Conservation (phyloP, 306 rosid species). For the Quercus aquifolioides region DNA sequence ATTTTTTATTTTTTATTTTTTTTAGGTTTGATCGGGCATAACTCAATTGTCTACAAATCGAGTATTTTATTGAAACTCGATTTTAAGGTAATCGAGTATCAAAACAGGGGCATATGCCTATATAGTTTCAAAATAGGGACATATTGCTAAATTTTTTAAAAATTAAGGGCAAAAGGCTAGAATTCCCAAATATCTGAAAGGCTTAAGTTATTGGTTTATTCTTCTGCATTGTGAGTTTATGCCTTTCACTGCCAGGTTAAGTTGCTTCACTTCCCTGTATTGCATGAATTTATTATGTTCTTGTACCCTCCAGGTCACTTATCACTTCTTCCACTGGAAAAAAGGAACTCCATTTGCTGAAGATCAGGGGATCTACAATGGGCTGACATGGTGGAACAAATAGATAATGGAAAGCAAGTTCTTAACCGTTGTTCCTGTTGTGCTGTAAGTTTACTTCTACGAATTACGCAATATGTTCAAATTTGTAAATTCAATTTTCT, state of each 20-base stretch:
- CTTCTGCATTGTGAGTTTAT: not conserved
- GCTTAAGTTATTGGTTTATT: slow-evolving; percentile 1
- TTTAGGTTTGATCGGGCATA: no score
- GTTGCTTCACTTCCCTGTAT: slow-evolving; percentile 12
- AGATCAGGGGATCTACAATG: slow-evolving; percentile 93
- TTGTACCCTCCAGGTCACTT: slow-evolving; percentile 61
- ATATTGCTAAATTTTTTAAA: no score
- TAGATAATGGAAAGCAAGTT: slow-evolving; percentile 97
- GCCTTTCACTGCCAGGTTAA: not conserved
- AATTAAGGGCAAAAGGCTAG: no score
- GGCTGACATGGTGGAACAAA: slow-evolving; percentile 99
- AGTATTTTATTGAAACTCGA: no score
- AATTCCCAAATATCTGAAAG: not conserved
- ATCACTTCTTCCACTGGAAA: slow-evolving; percentile 99
- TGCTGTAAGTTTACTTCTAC: slow-evolving; percentile 75
- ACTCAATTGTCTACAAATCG: no score
- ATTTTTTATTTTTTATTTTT: no score
- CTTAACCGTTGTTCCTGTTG: slow-evolving; percentile 88
- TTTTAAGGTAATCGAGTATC: no score
- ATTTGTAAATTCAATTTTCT: not conserved
- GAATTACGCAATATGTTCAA: not conserved
- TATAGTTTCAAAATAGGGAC: no score
- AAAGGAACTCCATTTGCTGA: slow-evolving; percentile 98
- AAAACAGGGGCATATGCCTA: no score
- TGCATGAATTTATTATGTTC: slow-evolving; percentile 28